Conservation (phyloP, 2,329 filamentous ascomycete genomes). For the Talaromyces sp. region DNA sequence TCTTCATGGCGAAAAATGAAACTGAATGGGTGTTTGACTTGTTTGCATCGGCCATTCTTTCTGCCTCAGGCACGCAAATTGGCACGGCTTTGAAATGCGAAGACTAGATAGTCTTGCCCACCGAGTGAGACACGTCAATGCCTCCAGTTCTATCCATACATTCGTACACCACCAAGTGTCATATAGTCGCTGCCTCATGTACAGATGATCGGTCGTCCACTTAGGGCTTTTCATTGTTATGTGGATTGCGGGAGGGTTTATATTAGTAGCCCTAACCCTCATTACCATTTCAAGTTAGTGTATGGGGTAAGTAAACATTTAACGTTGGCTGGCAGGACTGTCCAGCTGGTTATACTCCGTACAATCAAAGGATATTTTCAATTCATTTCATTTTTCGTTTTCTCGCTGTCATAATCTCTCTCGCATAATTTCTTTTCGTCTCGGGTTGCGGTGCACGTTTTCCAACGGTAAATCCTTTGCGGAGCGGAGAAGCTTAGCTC, state of each 20-base stretch:
- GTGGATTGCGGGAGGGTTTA: too few relatives aligned
- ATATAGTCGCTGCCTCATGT: too few relatives aligned
- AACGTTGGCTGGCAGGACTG: too few relatives aligned
- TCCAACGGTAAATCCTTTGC: background rate
- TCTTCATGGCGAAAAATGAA: background rate
- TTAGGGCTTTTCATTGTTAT: too few relatives aligned
- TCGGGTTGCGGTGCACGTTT: background rate
- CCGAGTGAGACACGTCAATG: too few relatives aligned
- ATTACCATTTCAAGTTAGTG: background rate
- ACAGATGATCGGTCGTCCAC: too few relatives aligned
- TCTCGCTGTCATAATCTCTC: background rate
- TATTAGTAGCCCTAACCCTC: background rate
- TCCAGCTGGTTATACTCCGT: too few relatives aligned
- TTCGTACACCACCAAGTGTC: too few relatives aligned
- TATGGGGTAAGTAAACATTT: background rate
- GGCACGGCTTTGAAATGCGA: too few relatives aligned
- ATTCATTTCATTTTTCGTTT: background rate
- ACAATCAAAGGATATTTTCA: too few relatives aligned
- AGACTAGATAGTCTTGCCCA: too few relatives aligned
- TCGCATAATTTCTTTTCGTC: background rate
- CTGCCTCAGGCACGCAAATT: background rate
- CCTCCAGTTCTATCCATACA: too few relatives aligned
- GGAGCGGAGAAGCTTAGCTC: conserved; percentile 9
- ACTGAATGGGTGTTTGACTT: background rate
- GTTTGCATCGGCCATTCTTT: background rate